phyloP scores from a whole-genome alignment of 192 early-diverging fungal species.

The Gryganskiella cystojenkinii region DNA sequence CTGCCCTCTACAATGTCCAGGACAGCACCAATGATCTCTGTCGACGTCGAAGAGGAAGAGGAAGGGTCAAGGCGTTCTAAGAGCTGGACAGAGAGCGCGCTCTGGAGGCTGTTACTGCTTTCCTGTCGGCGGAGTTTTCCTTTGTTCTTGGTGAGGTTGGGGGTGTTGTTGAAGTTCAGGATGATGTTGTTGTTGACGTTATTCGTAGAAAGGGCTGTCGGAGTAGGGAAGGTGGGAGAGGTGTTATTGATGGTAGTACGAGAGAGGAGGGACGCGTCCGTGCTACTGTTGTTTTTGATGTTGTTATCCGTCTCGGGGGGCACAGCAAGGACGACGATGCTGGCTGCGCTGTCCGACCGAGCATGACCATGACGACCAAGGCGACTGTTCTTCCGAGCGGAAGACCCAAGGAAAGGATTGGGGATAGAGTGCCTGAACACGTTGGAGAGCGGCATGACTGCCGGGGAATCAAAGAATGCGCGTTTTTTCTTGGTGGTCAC shows the following conservation, averaged over 20 bases:
- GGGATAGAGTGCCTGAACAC: slow-evolving; percentile 21
- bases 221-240: no score
- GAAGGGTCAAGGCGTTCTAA: background rate
- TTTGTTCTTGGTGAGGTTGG: no score
- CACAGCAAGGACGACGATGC: background rate
- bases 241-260: background rate
- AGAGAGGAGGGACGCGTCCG: background rate
- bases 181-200: slow-evolving; percentile 2
- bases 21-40: background rate
- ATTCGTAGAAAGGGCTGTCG: background rate
- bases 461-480: no score
- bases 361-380: background rate
- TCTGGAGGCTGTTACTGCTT: background rate
- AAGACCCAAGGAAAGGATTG: slow-evolving; percentile 20
- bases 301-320: background rate
- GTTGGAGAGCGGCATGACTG: slow-evolving; percentile 34
- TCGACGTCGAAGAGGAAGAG: background rate
- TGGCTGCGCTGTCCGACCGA: slow-evolving; percentile 1
- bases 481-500: no score
- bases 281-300: background rate
- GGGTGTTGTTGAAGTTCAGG: no score
- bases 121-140: background rate
- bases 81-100: background rate
- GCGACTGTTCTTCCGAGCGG: slow-evolving; percentile 4
- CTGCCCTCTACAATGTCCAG: background rate